Percentiles rank a stretch among this genome's conserved stretches.
Evolutionary conservation across 768 basidiomycete genomes (phyloP).

Genomic region (Termitomyces sp.): DNA sequence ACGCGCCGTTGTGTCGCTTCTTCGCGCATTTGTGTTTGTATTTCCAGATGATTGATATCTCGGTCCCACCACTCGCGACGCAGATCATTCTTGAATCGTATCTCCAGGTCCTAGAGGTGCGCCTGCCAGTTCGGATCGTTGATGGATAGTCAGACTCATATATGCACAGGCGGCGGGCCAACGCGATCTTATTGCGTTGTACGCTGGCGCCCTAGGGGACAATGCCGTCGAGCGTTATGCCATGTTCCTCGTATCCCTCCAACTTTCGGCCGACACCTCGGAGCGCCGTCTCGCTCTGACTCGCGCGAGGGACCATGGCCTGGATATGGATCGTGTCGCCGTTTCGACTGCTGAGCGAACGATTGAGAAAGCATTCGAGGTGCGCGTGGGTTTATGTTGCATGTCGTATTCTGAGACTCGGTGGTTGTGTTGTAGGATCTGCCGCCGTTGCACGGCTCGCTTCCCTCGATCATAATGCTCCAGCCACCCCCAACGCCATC

Average conservation of each 20-base stretch:
- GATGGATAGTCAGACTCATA: background rate
- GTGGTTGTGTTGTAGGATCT: constrained; percentile 33
- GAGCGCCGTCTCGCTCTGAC: constrained; percentile 69
- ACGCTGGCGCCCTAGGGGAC: constrained; percentile 85
- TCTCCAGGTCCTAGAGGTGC: constrained; percentile 79
- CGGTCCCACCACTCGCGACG: constrained; percentile 67
- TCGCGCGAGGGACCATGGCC: constrained; percentile 76
- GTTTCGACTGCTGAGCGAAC: constrained; percentile 74
- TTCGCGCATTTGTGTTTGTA: constrained; percentile 92
- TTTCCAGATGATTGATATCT: constrained; percentile 74
- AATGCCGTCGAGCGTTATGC: constrained; percentile 93
- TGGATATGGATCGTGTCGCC: constrained; percentile 80
- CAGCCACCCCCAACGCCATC: constrained; percentile 52
- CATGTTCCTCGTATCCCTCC: constrained; percentile 78
- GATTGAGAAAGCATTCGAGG: constrained; percentile 65
- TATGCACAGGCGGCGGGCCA: constrained; percentile 59
- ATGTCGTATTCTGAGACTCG: background rate
- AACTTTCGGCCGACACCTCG: constrained; percentile 52
- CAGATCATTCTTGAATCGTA: constrained; percentile 88
- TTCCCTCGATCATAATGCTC: constrained; percentile 55
- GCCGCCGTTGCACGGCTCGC: constrained; percentile 46
- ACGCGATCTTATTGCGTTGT: constrained; percentile 87
- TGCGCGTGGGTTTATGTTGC: constrained; percentile 20
- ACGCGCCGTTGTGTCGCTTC: constrained; percentile 75
- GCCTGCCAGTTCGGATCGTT: constrained; percentile 8